Evolutionary conservation across 1,139 yeast species (phyloP), one percentile per base, ranked within the genome.

Genomic region (Ashbya aceris): DNA sequence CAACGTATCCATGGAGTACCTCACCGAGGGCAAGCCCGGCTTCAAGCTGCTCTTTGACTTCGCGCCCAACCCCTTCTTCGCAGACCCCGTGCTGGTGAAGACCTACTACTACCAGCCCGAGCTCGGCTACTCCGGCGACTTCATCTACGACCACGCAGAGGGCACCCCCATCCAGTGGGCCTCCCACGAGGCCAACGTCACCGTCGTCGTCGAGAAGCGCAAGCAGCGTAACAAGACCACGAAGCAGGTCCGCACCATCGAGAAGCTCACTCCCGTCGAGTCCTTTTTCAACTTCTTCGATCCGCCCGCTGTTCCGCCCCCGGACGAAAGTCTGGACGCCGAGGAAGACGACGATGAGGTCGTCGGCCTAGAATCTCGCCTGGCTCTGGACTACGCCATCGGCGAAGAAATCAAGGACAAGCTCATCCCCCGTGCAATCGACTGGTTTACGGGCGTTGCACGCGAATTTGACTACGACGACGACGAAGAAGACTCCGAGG

Each of bases 381-480:
- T 91, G 56, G 96, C 89, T 56, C 71, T 84, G 57, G 99, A 91
- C 67, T 93, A 91, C 69, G 94, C 89, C 61, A 73, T 89, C 52
- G 99, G 98, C 48, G 99, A 91, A 67, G 93, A 87, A 60, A 79
- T 91, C 64, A 91, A 93, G 70, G 97, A 93, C 64, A 82, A 93
- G 65, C 76, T 91, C 62, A 83, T 91, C 53, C 96, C 97, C 50
- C 79, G 96, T 58, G 97, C 97, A 43, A 77, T 91, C 56, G 96
- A 89, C 65, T 91, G 97, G 97, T 91, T 86, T 64, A 89, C 97
- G 12, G 97, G 98, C 40, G 87, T 83, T 53, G 98, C 98, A n/a
- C 76, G 89, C 45, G 79, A 61, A 58, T 71, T 62, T 38, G 71
- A 64, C 31, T 53, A 54, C 40, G 70, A 69, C 42, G 78, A 70